Percentiles rank a stretch among this genome's conserved stretches.
phyloP scores from a whole-genome alignment of 1,284 basidiomycete species.

The Dichomitus squalens region DNA sequence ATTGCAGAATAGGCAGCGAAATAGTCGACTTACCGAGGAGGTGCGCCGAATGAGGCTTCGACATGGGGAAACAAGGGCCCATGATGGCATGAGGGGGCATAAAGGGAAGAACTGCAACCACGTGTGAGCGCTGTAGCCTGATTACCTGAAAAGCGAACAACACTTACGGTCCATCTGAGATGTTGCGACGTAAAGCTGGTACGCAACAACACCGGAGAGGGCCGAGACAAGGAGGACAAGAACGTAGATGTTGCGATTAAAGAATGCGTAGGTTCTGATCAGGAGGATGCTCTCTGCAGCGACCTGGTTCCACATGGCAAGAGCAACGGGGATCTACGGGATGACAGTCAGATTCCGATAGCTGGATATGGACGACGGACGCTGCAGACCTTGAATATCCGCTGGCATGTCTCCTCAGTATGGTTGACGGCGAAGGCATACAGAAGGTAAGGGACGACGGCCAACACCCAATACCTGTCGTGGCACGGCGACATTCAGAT shows the following conservation, averaged over 20 bases:
- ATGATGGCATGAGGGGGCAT: constrained; percentile 40
- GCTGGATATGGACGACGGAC: constrained; percentile 5
- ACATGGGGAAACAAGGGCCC: constrained; percentile 76
- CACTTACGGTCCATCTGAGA: constrained; percentile 73
- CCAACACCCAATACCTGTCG: constrained; percentile 75
- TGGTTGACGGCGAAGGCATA: constrained; percentile 74
- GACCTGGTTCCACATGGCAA: constrained; percentile 86
- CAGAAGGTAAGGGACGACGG: constrained; percentile 72
- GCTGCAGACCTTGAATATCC: constrained; percentile 59
- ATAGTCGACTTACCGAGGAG: constrained; percentile 55
- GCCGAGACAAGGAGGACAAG: constrained; percentile 62
- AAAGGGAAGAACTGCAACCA: constrained; percentile 61
- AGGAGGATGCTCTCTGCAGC: constrained; percentile 77
- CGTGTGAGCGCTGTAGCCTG: not conserved
- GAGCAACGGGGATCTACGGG: constrained; percentile 67
- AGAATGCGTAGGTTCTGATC: constrained; percentile 82
- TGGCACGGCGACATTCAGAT: not conserved
- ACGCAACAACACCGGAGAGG: constrained; percentile 69
- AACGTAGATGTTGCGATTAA: constrained; percentile 71
- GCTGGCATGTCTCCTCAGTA: constrained; percentile 57
- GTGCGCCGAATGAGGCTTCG: constrained; percentile 77
- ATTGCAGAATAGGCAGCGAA: not conserved
- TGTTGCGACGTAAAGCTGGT: constrained; percentile 77
- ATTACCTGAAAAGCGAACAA: too few relatives aligned
- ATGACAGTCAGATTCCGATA: not conserved